Percentiles rank a stretch among this genome's conserved stretches.
phyloP scores from a whole-genome alignment of 1,284 basidiomycete genomes.

The Golubevia pallescens region DNA sequence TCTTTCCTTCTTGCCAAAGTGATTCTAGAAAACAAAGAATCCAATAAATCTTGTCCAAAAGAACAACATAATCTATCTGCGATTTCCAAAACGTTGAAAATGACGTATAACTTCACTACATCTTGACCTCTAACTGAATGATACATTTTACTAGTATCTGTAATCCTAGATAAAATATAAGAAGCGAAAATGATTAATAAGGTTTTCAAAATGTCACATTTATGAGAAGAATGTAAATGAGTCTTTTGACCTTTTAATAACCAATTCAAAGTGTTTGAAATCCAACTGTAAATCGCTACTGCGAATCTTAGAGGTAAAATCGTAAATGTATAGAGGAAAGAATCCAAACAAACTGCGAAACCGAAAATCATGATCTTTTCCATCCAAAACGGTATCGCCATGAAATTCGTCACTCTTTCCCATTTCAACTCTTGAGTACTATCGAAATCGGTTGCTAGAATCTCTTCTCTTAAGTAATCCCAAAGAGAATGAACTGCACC shows the following conservation, averaged over 20 bases:
- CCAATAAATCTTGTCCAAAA: slow-evolving; percentile 95
- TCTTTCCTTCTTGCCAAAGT: slow-evolving; percentile 74
- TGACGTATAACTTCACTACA: slow-evolving; percentile 85
- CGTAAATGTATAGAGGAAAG: slow-evolving; percentile 97
- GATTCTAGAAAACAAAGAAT: slow-evolving; percentile 91
- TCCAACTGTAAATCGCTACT: slow-evolving; percentile 45
- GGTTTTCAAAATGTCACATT: slow-evolving; percentile 84
- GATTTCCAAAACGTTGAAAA: slow-evolving; percentile 88
- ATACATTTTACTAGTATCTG: slow-evolving; percentile 98
- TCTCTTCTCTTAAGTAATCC: slow-evolving; percentile 83
- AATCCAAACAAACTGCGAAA: slow-evolving; percentile 90
- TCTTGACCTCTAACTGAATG: slow-evolving; percentile 94
- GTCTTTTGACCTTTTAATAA: slow-evolving; percentile 27
- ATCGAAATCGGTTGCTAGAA: slow-evolving; percentile 87
- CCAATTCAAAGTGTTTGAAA: slow-evolving; percentile 34
- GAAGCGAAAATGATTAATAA: slow-evolving; percentile 80
- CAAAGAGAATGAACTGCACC: slow-evolving; percentile 69
- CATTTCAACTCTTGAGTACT: slow-evolving; percentile 90
- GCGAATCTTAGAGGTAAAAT: slow-evolving; percentile 84
- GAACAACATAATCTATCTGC: slow-evolving; percentile 92
- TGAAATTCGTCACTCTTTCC: slow-evolving; percentile 97
- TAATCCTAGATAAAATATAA: slow-evolving; percentile 77
- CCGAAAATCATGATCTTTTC: slow-evolving; percentile 97
- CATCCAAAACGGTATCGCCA: slow-evolving; percentile 87
- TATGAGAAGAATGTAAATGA: slow-evolving; percentile 71